Percentiles rank a stretch among this genome's conserved stretches.
phyloP scores from a whole-genome alignment of 176 grass and related monocot species.

The Oryza punctata region DNA sequence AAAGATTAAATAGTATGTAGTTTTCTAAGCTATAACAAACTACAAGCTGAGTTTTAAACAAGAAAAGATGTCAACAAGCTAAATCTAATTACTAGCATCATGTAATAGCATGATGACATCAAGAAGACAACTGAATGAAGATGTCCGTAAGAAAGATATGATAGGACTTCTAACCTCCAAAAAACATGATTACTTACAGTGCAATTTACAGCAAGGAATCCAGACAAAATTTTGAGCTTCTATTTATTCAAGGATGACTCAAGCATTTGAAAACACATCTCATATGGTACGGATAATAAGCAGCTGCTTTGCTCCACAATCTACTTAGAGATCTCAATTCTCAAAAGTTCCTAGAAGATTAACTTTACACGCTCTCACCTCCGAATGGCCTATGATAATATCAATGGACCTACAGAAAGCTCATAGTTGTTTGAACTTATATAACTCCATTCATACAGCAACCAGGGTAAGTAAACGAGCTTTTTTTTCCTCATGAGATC shows the following conservation, averaged over 20 bases:
- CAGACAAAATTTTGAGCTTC: not conserved
- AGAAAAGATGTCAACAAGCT: not conserved
- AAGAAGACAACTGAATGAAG: not conserved
- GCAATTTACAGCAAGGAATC: not conserved
- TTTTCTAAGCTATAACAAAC: conserved; percentile 2
- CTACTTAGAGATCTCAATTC: not conserved
- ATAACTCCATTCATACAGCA: not conserved
- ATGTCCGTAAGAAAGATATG: not conserved
- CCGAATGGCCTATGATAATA: not conserved
- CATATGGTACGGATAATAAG: not conserved
- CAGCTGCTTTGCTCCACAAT: not conserved
- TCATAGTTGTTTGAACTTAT: not conserved
- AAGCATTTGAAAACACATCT: not conserved
- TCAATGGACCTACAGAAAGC: not conserved
- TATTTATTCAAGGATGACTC: not conserved
- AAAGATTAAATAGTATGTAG: not conserved
- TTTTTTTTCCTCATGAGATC: not conserved
- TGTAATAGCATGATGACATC: not conserved
- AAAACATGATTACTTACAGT: not conserved
- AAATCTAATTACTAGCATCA: not conserved
- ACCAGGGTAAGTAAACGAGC: not conserved
- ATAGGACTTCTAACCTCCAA: too few relatives aligned
- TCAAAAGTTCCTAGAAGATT: not conserved
- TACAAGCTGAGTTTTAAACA: not conserved
- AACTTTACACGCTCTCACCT: not conserved